Evolutionary conservation across 2,329 filamentous ascomycete genomes (phyloP).

Genomic region (Fusarium virguliforme): DNA sequence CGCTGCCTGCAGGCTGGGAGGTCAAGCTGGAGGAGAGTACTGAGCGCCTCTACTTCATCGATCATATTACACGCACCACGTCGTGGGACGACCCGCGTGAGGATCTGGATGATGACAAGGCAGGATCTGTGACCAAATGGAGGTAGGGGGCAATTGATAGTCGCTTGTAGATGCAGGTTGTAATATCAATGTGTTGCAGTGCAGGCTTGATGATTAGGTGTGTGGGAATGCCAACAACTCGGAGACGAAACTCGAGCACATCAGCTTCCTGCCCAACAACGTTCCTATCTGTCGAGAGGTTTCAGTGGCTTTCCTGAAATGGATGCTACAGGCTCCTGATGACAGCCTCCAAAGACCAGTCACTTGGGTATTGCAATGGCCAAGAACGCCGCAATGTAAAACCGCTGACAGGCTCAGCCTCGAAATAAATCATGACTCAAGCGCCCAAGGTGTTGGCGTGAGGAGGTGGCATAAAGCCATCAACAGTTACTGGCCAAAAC

Average conservation of each 20-base stretch:
- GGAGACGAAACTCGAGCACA: not conserved
- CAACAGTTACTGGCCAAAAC: not conserved
- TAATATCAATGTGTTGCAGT: not conserved
- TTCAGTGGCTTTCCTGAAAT: not conserved
- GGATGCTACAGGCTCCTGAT: not conserved
- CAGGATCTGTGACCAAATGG: not conserved
- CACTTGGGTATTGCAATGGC: not conserved
- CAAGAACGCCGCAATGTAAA: not conserved
- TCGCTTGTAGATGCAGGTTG: not conserved
- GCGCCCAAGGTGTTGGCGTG: too few relatives aligned
- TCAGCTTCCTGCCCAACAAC: not conserved
- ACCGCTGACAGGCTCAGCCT: not conserved
- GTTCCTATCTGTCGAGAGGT: not conserved
- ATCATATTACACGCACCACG: not conserved
- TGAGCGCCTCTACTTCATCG: not conserved
- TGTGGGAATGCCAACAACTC: not conserved
- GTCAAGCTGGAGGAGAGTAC: not conserved
- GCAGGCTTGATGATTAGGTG: not conserved
- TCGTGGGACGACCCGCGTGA: not conserved
- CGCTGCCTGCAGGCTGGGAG: not conserved
- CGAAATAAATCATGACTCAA: too few relatives aligned
- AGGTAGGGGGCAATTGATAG: not conserved
- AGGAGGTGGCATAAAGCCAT: too few relatives aligned
- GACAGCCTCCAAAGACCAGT: not conserved
- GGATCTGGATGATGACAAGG: not conserved